Evolutionary conservation across 768 basidiomycete genomes (phyloP).

Genomic region (Tricholoma sp.): DNA sequence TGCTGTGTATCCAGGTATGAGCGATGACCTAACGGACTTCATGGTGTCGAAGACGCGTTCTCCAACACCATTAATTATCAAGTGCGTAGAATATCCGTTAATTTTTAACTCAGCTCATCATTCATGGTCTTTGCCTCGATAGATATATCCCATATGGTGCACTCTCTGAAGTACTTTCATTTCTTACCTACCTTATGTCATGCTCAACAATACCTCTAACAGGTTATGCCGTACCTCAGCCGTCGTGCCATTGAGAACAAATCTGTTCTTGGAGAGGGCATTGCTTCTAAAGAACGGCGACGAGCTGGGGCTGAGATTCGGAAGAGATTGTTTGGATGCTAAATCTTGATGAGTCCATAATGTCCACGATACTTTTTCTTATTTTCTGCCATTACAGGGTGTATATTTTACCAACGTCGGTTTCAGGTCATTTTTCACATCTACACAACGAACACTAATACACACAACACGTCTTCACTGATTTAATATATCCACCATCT

Average conservation of each 20-base stretch:
- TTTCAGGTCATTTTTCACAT: too few relatives aligned
- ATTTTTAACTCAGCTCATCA: too few relatives aligned
- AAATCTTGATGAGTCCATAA: neutral
- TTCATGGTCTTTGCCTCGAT: neutral
- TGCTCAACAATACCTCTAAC: neutral
- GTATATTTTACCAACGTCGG: too few relatives aligned
- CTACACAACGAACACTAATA: too few relatives aligned
- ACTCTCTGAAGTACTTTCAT: constrained; percentile 48
- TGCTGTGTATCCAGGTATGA: constrained; percentile 61
- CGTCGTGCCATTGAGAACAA: constrained; percentile 93
- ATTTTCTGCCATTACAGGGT: neutral
- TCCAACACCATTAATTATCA: constrained; percentile 68
- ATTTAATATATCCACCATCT: too few relatives aligned
- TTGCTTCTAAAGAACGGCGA: constrained; percentile 56
- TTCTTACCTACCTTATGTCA: neutral
- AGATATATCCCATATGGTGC: constrained; percentile 76
- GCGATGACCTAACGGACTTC: constrained; percentile 72
- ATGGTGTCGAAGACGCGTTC: constrained; percentile 52
- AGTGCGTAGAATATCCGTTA: constrained; percentile 34
- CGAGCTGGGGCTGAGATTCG: constrained; percentile 52
- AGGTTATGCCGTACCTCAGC: constrained; percentile 89
- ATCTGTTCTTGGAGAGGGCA: constrained; percentile 71
- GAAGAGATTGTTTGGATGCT: constrained; percentile 31
- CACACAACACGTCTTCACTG: too few relatives aligned
- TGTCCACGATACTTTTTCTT: neutral